Evolutionary conservation across 2,329 filamentous ascomycete species (phyloP).

Genomic region (Pestalotiopsis sp.): DNA sequence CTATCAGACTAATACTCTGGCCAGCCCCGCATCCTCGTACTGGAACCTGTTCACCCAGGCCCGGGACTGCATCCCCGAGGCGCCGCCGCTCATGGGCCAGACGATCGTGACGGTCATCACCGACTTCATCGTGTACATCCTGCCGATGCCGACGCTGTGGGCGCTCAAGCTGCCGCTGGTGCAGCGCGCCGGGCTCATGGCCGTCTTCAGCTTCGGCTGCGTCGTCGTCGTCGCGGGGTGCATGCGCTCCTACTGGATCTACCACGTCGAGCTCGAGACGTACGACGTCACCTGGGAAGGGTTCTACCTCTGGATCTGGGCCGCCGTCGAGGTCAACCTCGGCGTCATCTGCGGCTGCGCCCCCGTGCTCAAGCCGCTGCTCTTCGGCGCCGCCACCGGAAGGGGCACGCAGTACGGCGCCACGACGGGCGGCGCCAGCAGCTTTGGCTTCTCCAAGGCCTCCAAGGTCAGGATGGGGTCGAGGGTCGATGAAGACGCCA

Average conservation of each 20-base stretch:
- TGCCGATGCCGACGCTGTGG: conserved; percentile 38
- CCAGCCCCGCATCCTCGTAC: conserved; percentile 25
- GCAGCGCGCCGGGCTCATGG: conserved; percentile 36
- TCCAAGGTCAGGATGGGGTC: background rate
- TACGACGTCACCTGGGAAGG: conserved; percentile 44
- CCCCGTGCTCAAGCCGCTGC: conserved; percentile 33
- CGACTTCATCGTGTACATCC: conserved; percentile 37
- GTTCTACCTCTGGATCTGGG: conserved; percentile 44
- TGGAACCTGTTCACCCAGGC: conserved; percentile 23
- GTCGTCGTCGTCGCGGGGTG: conserved; percentile 38
- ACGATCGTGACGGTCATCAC: conserved; percentile 32
- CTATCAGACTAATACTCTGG: no score
- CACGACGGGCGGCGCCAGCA: background rate
- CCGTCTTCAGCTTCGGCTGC: conserved; percentile 38
- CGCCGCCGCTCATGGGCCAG: conserved; percentile 28
- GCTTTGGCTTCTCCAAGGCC: background rate
- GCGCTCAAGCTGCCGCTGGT: conserved; percentile 30
- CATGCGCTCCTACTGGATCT: conserved; percentile 38
- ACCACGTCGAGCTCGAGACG: conserved; percentile 34
- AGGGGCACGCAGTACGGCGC: background rate
- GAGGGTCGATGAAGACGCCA: background rate
- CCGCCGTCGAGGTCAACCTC: conserved; percentile 41
- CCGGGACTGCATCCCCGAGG: conserved; percentile 31
- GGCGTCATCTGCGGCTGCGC: conserved; percentile 43
- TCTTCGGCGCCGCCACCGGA: background rate